Percentiles rank a stretch among this genome's conserved stretches.
Conservation (phyloP, 139 green algal genomes). For the Astrephomene gubernaculifera region DNA sequence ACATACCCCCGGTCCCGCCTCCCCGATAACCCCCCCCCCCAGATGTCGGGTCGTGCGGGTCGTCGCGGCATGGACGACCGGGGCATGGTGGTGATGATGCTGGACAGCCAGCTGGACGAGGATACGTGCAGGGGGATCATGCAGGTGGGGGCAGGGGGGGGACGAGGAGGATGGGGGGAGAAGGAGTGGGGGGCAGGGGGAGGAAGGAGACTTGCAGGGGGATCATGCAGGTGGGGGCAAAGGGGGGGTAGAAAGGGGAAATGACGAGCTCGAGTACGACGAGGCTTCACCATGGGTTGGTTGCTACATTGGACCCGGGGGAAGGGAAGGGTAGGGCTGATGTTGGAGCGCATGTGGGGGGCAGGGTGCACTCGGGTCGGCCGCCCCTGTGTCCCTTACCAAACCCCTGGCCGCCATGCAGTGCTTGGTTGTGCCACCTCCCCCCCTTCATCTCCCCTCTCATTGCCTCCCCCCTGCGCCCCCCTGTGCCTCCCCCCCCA, state of each 20-base stretch:
- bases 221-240: too few relatives aligned
- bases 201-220: not conserved
- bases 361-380: too few relatives aligned
- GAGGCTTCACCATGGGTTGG: too few relatives aligned
- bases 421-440: not conserved
- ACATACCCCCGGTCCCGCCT: not conserved
- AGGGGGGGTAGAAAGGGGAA: too few relatives aligned
- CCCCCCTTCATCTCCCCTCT: not conserved
- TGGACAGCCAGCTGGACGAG: slow-evolving; percentile 75
- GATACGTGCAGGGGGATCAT: slow-evolving; percentile 52
- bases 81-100: slow-evolving; percentile 93
- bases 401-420: not conserved
- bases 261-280: too few relatives aligned
- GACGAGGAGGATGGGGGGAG: not conserved
- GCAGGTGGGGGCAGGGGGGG: not conserved
- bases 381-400: not conserved
- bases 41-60: slow-evolving; percentile 96
- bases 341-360: too few relatives aligned
- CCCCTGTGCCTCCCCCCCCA: not conserved
- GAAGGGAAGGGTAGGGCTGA: too few relatives aligned
- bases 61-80: slow-evolving; percentile 91
- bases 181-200: not conserved
- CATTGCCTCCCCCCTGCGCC: not conserved
- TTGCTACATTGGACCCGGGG: too few relatives aligned
- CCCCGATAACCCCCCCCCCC: not conserved